These are phyloP conservation scores for Leishmania major DNA, from an alignment of 208 protist species.

Conservation along the genomic window DNA sequence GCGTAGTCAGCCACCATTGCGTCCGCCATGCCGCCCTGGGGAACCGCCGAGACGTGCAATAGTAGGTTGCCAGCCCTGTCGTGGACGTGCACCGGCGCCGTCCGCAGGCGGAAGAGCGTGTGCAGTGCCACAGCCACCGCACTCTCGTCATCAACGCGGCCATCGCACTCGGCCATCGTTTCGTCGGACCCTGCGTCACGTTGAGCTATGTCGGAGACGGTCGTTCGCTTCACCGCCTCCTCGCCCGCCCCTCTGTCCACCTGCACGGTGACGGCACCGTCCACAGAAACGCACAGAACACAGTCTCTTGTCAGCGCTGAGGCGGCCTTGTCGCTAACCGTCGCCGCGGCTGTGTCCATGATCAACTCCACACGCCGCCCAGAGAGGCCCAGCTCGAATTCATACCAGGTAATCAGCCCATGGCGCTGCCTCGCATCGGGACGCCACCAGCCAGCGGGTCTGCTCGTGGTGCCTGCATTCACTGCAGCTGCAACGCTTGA, in stretches of 20 bases:
- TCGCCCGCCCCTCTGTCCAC: not conserved
- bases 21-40: not conserved
- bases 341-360: not conserved
- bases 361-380: not conserved
- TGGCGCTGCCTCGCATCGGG: too few species aligned
- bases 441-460: not conserved
- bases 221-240: not conserved
- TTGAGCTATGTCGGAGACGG: not conserved
- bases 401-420: slow-evolving; percentile 16
- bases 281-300: slow-evolving; percentile 5
- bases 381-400: slow-evolving; percentile 10
- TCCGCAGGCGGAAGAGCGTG: slow-evolving; percentile 4
- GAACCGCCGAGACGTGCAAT: not conserved
- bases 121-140: not conserved
- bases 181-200: not conserved
- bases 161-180: not conserved
- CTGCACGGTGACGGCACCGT: slow-evolving; percentile 6
- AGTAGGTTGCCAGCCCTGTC: slow-evolving; percentile 20
- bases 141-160: not conserved
- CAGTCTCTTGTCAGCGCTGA: not conserved
- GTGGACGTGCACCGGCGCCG: slow-evolving; percentile 3
- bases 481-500: not conserved
- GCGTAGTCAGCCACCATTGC: slow-evolving; percentile 16
- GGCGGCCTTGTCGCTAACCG: not conserved
- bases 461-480: not conserved